Base-by-base conservation (phyloP, 768 basidiomycete species). In the Serpula lacrymans region DNA sequence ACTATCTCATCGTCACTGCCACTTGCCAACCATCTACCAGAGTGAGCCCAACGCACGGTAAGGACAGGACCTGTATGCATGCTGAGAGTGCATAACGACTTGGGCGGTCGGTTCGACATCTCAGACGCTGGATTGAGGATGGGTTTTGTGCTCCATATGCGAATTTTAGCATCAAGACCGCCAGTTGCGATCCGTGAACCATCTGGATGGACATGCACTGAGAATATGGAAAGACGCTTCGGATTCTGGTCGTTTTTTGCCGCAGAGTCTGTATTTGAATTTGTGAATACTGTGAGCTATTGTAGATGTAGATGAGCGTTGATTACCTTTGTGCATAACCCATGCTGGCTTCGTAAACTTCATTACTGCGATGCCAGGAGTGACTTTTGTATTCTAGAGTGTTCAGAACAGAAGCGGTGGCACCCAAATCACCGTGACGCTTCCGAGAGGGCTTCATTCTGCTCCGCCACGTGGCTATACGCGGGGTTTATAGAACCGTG, bases 101-200 rank as follows among this genome's bases (percentile, higher is more conserved):
- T 95, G 11, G 89, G 92, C 21, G 88, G 82, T 41, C 77, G 72
- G 43, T 83, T 75, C 32, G 82, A 77, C 46, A 65, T 60, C 55
- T 88, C 80, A 21, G 88, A 71, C 30, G 78, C 73, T 11, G 75
- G 65, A 47, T 82, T 82, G n/a, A 98, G 68, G 50, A 98, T 95
- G 0, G 96, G 94, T 47, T 88, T 84, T 1, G 96, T 98, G 46
- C 88, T 88, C 95, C 95, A 99, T 64, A 99, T 90, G 35, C 92
- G 86, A 46, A 99, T 82, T 69, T 93, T 94, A 28, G 90, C 86
- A 61, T 99, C 95, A 39, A 99, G 74, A 2, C 94, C 93, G 21
- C 93, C 96, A 1, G 95, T 99, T n/a, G 96, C 95, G 51, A 99
- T 85, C 13, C 95, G 80, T 14, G 90, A 92, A 47, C 89, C 89